These are phyloP conservation scores for Citeromyces nyonsensis DNA, from an alignment of 805 yeast genomes.

Conservation along the genomic window DNA sequence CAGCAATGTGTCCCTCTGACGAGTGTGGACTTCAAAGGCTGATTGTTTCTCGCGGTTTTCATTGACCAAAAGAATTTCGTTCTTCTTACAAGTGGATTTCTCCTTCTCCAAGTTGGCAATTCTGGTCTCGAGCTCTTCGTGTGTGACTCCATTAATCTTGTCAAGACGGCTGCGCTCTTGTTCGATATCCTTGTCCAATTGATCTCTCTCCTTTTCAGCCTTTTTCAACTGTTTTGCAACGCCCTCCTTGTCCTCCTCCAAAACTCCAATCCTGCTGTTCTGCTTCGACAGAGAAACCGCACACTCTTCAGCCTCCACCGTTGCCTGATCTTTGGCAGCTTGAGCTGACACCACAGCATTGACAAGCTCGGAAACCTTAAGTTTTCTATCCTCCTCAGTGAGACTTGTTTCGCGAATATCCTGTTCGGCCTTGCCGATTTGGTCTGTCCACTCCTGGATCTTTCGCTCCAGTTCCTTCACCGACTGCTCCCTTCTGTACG, in stretches of 20 bases:
- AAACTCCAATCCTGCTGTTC: background rate
- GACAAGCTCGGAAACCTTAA: constrained; percentile 3
- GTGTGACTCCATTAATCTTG: constrained; percentile 1
- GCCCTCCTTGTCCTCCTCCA: background rate
- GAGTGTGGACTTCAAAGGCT: too few relatives aligned
- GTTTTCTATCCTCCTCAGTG: constrained; percentile 4
- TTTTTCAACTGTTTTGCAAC: background rate
- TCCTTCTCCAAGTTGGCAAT: too few relatives aligned
- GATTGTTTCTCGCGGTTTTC: too few relatives aligned
- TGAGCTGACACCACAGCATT: too few relatives aligned
- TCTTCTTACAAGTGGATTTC: too few relatives aligned
- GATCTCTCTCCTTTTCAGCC: background rate
- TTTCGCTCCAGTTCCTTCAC: constrained; percentile 3
- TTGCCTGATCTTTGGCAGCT: too few relatives aligned
- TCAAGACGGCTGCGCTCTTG: constrained; percentile 1
- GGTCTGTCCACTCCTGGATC: constrained; percentile 6
- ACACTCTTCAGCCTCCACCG: too few relatives aligned
- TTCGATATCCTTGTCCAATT: background rate
- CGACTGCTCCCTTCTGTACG: constrained; percentile 10
- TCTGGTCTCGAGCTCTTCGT: constrained; percentile 1
- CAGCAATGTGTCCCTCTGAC: too few relatives aligned
- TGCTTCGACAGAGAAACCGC: too few relatives aligned
- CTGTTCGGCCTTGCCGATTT: constrained; percentile 6
- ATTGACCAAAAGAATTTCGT: too few relatives aligned
- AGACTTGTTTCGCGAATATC: constrained; percentile 5